Conservation (phyloP, 208 protist genomes). For the Angomonas ambiguus region DNA sequence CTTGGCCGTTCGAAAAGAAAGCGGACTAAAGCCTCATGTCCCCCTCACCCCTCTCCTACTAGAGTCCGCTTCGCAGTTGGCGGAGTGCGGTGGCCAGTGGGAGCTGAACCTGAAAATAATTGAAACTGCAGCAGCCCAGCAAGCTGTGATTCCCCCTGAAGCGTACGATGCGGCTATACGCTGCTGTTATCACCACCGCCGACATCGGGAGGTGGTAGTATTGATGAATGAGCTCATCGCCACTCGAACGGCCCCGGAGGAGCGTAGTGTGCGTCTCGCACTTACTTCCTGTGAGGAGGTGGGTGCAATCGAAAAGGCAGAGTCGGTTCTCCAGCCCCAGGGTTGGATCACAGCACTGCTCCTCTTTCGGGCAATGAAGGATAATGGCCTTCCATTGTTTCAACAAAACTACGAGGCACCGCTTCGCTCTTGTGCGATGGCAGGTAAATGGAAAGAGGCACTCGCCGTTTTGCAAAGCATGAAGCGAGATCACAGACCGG, state of each 20-base stretch:
- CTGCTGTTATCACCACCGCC: constrained; percentile 34
- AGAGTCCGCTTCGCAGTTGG: constrained; percentile 39
- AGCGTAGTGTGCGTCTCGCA: constrained; percentile 56
- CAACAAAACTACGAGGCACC: constrained; percentile 75
- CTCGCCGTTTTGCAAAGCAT: constrained; percentile 40
- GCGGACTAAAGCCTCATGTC: constrained; percentile 30
- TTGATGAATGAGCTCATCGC: constrained; percentile 47
- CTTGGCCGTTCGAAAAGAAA: constrained; percentile 26
- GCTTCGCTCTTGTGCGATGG: constrained; percentile 52
- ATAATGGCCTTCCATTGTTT: constrained; percentile 56
- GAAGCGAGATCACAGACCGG: constrained; percentile 43
- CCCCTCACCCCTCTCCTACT: constrained; percentile 53
- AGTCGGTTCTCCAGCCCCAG: not conserved
- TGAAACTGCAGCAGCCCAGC: constrained; percentile 27
- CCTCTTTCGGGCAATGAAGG: constrained; percentile 51
- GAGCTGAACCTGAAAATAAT: constrained; percentile 39
- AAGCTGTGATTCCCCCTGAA: constrained; percentile 52
- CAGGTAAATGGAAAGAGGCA: constrained; percentile 49
- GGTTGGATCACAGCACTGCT: constrained; percentile 45
- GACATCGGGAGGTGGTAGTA: constrained; percentile 36
- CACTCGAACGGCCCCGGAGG: constrained; percentile 45
- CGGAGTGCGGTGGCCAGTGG: constrained; percentile 50
- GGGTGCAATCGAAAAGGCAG: constrained; percentile 21
- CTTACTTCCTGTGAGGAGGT: constrained; percentile 51
- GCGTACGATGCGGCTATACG: constrained; percentile 63